phyloP scores from a whole-genome alignment of 1,284 basidiomycete genomes.

The Tilletiopsis washingtonensis region DNA sequence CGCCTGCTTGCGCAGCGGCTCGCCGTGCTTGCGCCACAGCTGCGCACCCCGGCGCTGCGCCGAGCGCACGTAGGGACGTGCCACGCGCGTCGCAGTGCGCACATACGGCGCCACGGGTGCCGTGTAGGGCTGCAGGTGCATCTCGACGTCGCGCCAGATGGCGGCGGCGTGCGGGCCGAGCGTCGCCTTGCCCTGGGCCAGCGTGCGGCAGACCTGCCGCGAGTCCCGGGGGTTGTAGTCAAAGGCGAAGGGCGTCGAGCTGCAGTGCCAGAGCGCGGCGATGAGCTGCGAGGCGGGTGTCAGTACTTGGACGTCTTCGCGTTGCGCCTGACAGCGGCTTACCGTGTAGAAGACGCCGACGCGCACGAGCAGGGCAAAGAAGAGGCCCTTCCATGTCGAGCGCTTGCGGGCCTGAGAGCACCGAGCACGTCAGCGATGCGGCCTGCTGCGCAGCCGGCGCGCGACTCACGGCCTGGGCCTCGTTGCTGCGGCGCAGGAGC shows the following conservation, averaged over 20 bases:
- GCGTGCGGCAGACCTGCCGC: constrained; percentile 32
- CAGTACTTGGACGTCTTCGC: too few relatives aligned
- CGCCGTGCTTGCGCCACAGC: constrained; percentile 33
- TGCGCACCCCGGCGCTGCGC: constrained; percentile 20
- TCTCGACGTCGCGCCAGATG: constrained; percentile 15
- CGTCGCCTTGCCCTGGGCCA: constrained; percentile 30
- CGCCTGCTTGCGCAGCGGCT: constrained; percentile 25
- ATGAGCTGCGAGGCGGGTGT: too few relatives aligned
- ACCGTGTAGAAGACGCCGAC: too few relatives aligned
- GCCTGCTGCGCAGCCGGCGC: too few relatives aligned
- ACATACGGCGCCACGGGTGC: constrained; percentile 26
- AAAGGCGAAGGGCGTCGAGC: constrained; percentile 36
- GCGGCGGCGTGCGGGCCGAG: constrained; percentile 30
- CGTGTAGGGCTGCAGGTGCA: constrained; percentile 32
- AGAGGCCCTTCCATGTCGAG: too few relatives aligned
- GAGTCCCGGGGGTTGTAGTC: constrained; percentile 30
- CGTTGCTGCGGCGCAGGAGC: too few relatives aligned
- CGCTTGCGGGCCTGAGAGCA: too few relatives aligned
- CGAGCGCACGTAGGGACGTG: constrained; percentile 22
- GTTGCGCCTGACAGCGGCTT: too few relatives aligned
- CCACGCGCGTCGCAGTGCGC: constrained; percentile 17
- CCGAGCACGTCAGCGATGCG: too few relatives aligned
- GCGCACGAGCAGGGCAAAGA: too few relatives aligned
- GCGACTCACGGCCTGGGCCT: too few relatives aligned
- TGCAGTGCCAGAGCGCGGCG: constrained; percentile 32